Conservation (phyloP, 2,329 filamentous ascomycete species). For the Fusarium proliferatum region DNA sequence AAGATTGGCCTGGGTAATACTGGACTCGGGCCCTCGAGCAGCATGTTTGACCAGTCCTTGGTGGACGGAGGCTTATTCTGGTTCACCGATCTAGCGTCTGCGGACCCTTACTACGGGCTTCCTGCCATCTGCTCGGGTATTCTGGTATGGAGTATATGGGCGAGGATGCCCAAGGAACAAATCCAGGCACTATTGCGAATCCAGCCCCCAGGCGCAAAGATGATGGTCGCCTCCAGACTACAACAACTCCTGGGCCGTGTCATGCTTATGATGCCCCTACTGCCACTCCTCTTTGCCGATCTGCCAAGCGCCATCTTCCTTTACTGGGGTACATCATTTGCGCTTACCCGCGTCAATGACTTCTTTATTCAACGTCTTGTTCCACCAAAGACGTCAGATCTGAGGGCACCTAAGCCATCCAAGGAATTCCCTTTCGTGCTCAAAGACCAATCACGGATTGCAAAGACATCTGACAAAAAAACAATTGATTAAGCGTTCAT, state of each 20-base stretch:
- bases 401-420: conserved; percentile 25
- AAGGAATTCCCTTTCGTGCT: conserved; percentile 40
- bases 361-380: conserved; percentile 43
- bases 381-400: conserved; percentile 24
- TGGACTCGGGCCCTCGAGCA: conserved; percentile 41
- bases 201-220: conserved; percentile 15
- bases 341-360: conserved; percentile 50
- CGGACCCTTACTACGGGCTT: conserved; percentile 63
- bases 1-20: conserved; percentile 45
- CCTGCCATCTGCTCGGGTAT: conserved; percentile 53
- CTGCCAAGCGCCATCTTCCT: conserved; percentile 55
- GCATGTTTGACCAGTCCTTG: conserved; percentile 54
- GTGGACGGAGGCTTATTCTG: conserved; percentile 63
- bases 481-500: conserved; percentile 26
- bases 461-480: background rate
- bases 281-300: conserved; percentile 50
- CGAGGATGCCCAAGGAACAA: conserved; percentile 44
- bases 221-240: conserved; percentile 36
- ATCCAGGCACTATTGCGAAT: conserved; percentile 44
- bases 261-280: conserved; percentile 48
- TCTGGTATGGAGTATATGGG: conserved; percentile 47
- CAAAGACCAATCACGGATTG: background rate
- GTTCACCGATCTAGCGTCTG: conserved; percentile 64
- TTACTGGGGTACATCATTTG: conserved; percentile 54
- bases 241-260: conserved; percentile 46